These are phyloP conservation scores for Halophytophthora batemanensis DNA, from an alignment of 352 stramenopile species.

Conservation along the genomic window DNA sequence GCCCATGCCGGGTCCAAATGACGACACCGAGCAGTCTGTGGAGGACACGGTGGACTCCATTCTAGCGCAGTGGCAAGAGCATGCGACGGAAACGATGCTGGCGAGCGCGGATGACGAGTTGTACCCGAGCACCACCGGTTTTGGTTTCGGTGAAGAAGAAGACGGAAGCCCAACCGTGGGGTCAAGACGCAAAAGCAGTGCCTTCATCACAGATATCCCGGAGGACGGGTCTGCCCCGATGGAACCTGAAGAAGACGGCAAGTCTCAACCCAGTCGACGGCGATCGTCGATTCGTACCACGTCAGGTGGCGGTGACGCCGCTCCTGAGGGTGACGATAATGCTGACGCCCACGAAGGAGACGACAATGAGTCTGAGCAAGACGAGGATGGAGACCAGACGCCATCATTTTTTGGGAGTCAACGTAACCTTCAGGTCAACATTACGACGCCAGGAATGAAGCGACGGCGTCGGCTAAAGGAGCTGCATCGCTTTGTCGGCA, in stretches of 20 bases:
- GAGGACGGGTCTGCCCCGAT: constrained; percentile 9
- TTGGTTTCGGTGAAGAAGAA: neutral
- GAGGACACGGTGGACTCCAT: constrained; percentile 54
- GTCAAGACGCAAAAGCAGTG: constrained; percentile 5
- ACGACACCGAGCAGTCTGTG: constrained; percentile 28
- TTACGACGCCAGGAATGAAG: constrained; percentile 42
- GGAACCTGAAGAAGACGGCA: neutral
- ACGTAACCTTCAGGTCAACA: constrained; percentile 5
- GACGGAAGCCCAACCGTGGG: constrained; percentile 9
- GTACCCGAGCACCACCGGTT: constrained; percentile 2
- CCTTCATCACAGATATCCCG: constrained; percentile 32
- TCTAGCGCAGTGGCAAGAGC: constrained; percentile 49
- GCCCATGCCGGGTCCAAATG: constrained; percentile 24
- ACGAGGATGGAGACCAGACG: constrained; percentile 2
- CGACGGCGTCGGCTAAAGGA: constrained; percentile 55
- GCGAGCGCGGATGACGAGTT: neutral
- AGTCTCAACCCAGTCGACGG: neutral
- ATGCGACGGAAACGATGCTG: neutral
- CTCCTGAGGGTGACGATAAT: constrained; percentile 14
- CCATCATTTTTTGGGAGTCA: constrained; percentile 7
- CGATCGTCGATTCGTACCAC: constrained; percentile 5
- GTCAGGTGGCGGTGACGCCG: neutral
- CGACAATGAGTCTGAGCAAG: constrained; percentile 7
- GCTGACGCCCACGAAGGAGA: constrained; percentile 19
- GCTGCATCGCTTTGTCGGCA: constrained; percentile 59